Evolutionary conservation across 1,139 yeast genomes (phyloP), one percentile per base, ranked within the genome.

Genomic region (Candida frijolesensis): DNA sequence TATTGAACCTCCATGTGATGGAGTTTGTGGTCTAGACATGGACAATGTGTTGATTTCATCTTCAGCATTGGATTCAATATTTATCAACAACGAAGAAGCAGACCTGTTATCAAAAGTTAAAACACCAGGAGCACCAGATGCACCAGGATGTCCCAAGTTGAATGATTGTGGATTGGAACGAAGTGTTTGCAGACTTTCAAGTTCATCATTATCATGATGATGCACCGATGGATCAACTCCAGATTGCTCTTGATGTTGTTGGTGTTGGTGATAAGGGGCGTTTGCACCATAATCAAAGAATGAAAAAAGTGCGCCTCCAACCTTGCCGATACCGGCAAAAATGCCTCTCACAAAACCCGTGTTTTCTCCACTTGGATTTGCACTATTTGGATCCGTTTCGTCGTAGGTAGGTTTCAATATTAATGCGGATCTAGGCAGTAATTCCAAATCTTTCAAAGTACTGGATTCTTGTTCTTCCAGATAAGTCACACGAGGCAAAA

Each of bases 351-450:
- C 33, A 5, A 64, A 27, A 3, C 68, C 63, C 1, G 45, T 48
- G 9, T 50, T 53, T 15, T 59, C 48, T 9, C 43, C 45, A 9
- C 50, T 48, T 30, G 53, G 45, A 4, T 48, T 49, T 1, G 65
- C 61, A 43, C 59, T 56, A 2, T 60, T 51, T 8, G 61, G 48
- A 4, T 54, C 64, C 7, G 55, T 51, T 12, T 69, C 72, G 43
- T 64, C 69, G 53, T 66, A 76, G 9, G 71, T 63, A 41, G 89
- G 89, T 59, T 84, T 84, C 54, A 87, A 70, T 37, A 85, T 81
- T 44, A 87, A 66, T 0, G 85, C 88, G 12, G 90, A 83, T 48
- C 92, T 72, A 1, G 95, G 94, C 12, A 77, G 68, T 50, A 87
- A 69, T 8, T 76, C 81, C 46, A 87, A 69, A 4, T 71, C 75